A percentile compares a stretch with the other conserved stretches of the same genome.
Conservation (phyloP, 83 land plant species). For the Diphasiastrum complanatum region DNA sequence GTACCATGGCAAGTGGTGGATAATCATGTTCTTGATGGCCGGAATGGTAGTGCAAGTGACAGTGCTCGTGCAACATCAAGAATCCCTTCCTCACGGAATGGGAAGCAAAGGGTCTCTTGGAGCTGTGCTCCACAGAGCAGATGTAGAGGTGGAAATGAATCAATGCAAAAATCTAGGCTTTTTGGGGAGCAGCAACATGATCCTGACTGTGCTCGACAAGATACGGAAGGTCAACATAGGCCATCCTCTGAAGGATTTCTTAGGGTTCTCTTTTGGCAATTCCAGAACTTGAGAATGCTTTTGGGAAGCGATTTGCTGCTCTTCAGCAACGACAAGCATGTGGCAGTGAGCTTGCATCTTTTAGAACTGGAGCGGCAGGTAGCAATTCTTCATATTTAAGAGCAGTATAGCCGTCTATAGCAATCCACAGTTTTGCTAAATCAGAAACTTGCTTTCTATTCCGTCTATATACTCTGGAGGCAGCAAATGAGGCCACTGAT, state of each 20-base stretch:
- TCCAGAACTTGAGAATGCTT: conserved; percentile 92
- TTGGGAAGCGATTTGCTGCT: conserved; percentile 91
- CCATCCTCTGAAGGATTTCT: conserved; percentile 55
- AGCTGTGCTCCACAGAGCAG: conserved; percentile 30
- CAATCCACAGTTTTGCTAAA: too few relatives aligned
- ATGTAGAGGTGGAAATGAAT: conserved; percentile 35
- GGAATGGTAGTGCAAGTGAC: conserved; percentile 17
- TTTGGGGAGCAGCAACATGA: conserved; percentile 57
- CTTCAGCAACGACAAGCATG: conserved; percentile 97
- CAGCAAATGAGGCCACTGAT: too few relatives aligned
- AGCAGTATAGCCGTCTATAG: too few relatives aligned
- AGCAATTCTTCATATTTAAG: not conserved
- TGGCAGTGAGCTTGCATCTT: conserved; percentile 92
- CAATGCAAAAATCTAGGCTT: conserved; percentile 44
- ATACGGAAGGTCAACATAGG: conserved; percentile 54
- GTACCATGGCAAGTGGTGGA: conserved; percentile 26
- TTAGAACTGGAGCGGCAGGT: conserved; percentile 93
- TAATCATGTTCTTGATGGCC: conserved; percentile 8
- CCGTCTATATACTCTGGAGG: too few relatives aligned
- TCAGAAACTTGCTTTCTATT: too few relatives aligned
- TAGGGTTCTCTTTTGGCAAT: conserved; percentile 93
- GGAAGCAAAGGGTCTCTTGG: conserved; percentile 39
- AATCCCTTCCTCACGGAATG: conserved; percentile 13
- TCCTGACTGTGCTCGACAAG: conserved; percentile 41
- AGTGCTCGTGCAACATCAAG: conserved; percentile 3